Conservation (phyloP, 2,329 filamentous ascomycete species). For the Ophiobolus disseminans region DNA sequence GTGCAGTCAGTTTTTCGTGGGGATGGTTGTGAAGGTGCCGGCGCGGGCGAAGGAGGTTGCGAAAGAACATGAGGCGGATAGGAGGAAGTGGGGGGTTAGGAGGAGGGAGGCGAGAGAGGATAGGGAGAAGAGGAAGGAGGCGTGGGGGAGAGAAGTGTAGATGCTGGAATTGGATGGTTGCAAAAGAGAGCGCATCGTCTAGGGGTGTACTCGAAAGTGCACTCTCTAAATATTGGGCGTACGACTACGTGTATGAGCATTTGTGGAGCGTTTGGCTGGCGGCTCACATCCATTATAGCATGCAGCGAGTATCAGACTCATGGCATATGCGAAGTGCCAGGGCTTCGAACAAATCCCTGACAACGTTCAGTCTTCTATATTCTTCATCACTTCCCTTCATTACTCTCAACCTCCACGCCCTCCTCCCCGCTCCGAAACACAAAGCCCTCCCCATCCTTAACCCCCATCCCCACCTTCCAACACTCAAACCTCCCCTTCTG, state of each 20-base stretch:
- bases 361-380: background rate
- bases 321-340: too few species aligned
- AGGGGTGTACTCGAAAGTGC: too few species aligned
- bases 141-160: slow-evolving; percentile 67
- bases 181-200: too few species aligned
- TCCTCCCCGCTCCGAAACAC: slow-evolving; percentile 32
- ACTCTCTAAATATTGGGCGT: too few species aligned
- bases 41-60: slow-evolving; percentile 52
- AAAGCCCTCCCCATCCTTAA: slow-evolving; percentile 28
- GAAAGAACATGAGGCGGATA: slow-evolving; percentile 61
- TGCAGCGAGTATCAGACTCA: too few species aligned
- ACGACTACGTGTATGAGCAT: too few species aligned
- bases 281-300: too few species aligned
- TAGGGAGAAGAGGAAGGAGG: slow-evolving; percentile 63
- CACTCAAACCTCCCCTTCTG: slow-evolving; percentile 45
- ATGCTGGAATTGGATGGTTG: background rate
- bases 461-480: slow-evolving; percentile 32
- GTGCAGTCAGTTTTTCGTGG: slow-evolving; percentile 68
- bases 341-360: too few species aligned
- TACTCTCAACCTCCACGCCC: slow-evolving; percentile 25
- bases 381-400: background rate
- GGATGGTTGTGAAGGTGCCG: slow-evolving; percentile 60
- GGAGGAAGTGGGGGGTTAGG: slow-evolving; percentile 66
- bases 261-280: too few species aligned
- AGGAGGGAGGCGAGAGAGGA: slow-evolving; percentile 68